Evolutionary conservation across 345 rosid genomes (phyloP).

Genomic region (Moricandia moricandioides): DNA sequence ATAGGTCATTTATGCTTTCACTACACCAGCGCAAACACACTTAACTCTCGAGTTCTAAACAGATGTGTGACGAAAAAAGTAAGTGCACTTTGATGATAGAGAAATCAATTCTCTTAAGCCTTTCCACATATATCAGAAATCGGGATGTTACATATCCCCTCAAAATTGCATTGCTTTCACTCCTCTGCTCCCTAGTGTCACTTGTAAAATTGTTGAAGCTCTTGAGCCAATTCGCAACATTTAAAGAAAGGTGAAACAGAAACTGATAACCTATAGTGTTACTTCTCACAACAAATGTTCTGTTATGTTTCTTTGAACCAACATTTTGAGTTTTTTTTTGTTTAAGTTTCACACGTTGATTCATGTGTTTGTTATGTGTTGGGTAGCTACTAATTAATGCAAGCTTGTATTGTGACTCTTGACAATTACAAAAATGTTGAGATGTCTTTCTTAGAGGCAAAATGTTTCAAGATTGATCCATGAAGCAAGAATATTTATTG

Average conservation of each 20-base stretch:
- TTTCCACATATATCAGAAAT: too few relatives aligned
- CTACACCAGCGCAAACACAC: too few relatives aligned
- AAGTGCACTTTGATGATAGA: too few relatives aligned
- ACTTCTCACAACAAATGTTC: background rate
- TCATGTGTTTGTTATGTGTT: background rate
- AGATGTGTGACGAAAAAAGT: too few relatives aligned
- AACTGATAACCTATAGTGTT: background rate
- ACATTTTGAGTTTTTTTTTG: background rate
- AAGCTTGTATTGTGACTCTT: background rate
- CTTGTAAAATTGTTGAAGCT: slow-evolving; percentile 93
- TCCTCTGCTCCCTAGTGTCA: slow-evolving; percentile 88
- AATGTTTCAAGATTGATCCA: slow-evolving; percentile 74
- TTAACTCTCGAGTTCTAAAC: too few relatives aligned
- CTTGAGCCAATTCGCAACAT: slow-evolving; percentile 89
- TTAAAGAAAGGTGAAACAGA: slow-evolving; percentile 58
- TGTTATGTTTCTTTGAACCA: slow-evolving; percentile 3
- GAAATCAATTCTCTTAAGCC: too few relatives aligned
- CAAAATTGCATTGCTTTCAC: slow-evolving; percentile 97
- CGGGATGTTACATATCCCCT: slow-evolving; percentile 80
- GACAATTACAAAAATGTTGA: slow-evolving; percentile 49
- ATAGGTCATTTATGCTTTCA: too few relatives aligned
- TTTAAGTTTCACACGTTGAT: background rate
- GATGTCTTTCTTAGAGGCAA: slow-evolving; percentile 62
- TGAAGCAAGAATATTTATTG: slow-evolving; percentile 68
- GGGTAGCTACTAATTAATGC: background rate